Evolutionary conservation across 2,329 filamentous ascomycete species (phyloP).

Genomic region (Diaporthe australafricana): DNA sequence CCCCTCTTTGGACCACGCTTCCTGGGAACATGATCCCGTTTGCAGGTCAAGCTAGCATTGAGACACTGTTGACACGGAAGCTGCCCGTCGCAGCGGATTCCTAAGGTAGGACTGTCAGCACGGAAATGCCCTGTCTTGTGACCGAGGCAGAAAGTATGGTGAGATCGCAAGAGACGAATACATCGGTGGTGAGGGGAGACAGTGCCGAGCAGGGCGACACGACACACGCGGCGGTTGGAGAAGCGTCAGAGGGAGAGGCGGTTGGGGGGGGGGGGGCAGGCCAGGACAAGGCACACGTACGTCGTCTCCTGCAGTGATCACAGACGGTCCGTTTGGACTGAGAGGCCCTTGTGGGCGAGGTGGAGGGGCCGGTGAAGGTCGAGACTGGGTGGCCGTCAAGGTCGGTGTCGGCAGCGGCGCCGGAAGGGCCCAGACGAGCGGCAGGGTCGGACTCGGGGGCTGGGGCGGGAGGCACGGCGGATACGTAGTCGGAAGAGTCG

Average conservation of each 20-base stretch:
- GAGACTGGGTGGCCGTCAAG: background rate
- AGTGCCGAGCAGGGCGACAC: background rate
- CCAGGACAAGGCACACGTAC: constrained; percentile 46
- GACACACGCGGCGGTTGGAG: background rate
- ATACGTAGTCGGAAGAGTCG: constrained; percentile 35
- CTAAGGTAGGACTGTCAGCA: constrained; percentile 42
- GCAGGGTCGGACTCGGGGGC: constrained; percentile 18
- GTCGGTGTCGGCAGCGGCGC: constrained; percentile 10
- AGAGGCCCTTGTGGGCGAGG: constrained; percentile 32
- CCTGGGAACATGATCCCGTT: constrained; percentile 72
- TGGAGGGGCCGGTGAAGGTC: constrained; percentile 25
- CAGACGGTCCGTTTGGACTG: constrained; percentile 53
- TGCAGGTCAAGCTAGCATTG: constrained; percentile 69
- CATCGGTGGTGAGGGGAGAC: background rate
- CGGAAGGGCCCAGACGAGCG: constrained; percentile 14
- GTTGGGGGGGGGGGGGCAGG: constrained; percentile 22
- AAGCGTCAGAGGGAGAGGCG: constrained; percentile 23
- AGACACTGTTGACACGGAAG: constrained; percentile 71
- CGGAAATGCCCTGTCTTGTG: background rate
- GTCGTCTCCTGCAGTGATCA: constrained; percentile 57
- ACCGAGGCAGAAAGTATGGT: constrained; percentile 32
- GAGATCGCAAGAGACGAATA: constrained; percentile 33
- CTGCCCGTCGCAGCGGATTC: constrained; percentile 58
- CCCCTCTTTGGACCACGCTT: constrained; percentile 74
- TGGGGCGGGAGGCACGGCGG: constrained; percentile 32